These are phyloP conservation scores for Solanum sejunctum DNA, from an alignment of 257 asterid species.

Conservation along the genomic window DNA sequence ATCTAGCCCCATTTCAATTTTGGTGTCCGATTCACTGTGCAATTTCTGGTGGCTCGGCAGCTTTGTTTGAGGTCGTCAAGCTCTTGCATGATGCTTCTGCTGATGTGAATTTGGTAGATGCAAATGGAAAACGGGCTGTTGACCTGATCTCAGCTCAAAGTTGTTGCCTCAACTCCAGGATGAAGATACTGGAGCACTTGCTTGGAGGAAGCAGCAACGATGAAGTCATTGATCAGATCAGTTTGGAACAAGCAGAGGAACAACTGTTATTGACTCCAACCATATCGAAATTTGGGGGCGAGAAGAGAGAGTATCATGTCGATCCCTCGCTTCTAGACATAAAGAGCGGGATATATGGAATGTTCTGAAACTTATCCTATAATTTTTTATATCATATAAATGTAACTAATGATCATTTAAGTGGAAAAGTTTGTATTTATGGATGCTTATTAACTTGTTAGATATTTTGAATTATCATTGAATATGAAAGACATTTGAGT, in stretches of 20 bases:
- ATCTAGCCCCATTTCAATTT: conserved; percentile 25
- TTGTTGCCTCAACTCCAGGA: conserved; percentile 5
- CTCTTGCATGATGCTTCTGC: conserved; percentile 28
- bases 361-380: no score
- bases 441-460: no score
- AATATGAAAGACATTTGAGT: no score
- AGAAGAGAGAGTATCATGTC: conserved; percentile 28
- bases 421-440: no score
- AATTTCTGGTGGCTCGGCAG: conserved; percentile 13
- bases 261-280: conserved; percentile 1
- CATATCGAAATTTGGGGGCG: conserved; percentile 4
- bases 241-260: conserved; percentile 2
- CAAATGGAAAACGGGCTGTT: conserved; percentile 20
- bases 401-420: no score
- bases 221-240: neutral
- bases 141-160: conserved; percentile 6
- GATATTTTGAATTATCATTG: no score
- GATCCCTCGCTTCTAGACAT: conserved; percentile 39
- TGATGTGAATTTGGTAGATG: conserved; percentile 17
- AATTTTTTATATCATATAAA: no score
- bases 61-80: conserved; percentile 14
- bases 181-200: conserved; percentile 11
- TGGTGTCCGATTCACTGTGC: conserved; percentile 23
- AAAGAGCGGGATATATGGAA: conserved; percentile 23
- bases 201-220: neutral